Evolutionary conservation across 2,329 filamentous ascomycete genomes (phyloP).

Genomic region (Trematosphaeria pertusa): DNA sequence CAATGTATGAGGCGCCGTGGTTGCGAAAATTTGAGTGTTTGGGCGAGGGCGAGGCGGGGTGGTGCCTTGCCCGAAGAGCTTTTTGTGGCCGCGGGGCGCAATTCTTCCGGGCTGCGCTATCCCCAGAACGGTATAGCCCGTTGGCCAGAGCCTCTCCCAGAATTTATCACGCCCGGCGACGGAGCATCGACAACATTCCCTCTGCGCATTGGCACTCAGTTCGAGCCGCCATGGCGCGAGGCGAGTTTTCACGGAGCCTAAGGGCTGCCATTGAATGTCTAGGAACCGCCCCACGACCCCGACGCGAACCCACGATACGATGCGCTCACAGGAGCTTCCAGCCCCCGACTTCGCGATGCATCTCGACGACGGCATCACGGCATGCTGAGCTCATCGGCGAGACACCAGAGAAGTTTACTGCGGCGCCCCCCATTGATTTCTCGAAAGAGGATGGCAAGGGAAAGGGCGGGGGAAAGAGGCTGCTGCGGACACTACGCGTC

Average conservation of each 20-base stretch:
- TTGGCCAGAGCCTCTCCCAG: constrained; percentile 7
- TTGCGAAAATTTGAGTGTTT: constrained; percentile 36
- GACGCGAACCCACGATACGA: constrained; percentile 31
- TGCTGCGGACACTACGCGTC: constrained; percentile 64
- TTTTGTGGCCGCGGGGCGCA: constrained; percentile 26
- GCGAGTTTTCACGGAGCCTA: constrained; percentile 39
- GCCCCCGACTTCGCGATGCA: constrained; percentile 33
- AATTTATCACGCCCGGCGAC: constrained; percentile 14
- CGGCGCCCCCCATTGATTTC: constrained; percentile 56
- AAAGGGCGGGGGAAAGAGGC: constrained; percentile 16
- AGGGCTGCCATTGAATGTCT: constrained; percentile 35
- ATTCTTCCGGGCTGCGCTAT: constrained; percentile 29
- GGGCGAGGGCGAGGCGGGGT: constrained; percentile 20
- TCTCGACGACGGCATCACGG: constrained; percentile 40
- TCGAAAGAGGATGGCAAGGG: constrained; percentile 19
- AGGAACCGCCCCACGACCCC: constrained; percentile 24
- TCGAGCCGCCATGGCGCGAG: constrained; percentile 36
- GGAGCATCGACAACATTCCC: constrained; percentile 10
- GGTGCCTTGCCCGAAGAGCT: constrained; percentile 24
- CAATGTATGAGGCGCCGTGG: constrained; percentile 32
- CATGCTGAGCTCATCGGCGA: constrained; percentile 32
- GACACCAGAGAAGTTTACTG: constrained; percentile 41
- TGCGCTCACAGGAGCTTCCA: constrained; percentile 25
- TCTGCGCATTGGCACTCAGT: no score
- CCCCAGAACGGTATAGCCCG: constrained; percentile 7